phyloP scores from a whole-genome alignment of 164 flowering plant species.

The Nymphaea colorata region DNA sequence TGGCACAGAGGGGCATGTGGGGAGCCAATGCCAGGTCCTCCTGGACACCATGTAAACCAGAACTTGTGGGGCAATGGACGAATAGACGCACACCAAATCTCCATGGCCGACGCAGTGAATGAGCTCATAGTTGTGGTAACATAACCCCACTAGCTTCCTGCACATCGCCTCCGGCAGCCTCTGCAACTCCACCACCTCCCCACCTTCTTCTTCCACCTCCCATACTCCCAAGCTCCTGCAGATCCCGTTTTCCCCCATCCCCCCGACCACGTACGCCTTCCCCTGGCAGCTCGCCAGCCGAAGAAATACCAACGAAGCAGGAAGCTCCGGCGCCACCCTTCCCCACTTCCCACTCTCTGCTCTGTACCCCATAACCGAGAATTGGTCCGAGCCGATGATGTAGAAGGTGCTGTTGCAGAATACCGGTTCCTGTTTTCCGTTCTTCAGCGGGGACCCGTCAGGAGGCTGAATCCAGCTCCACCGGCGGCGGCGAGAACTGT shows the following conservation, averaged over 20 bases:
- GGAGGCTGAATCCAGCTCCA: slow-evolving; percentile 31
- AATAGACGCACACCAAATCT: slow-evolving; percentile 59
- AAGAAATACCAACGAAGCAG: slow-evolving; percentile 33
- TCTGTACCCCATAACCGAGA: slow-evolving; percentile 29
- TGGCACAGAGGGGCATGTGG: slow-evolving; percentile 60
- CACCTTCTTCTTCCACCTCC: slow-evolving; percentile 27
- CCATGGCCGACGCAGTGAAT: slow-evolving; percentile 60
- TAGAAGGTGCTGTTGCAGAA: slow-evolving; percentile 29
- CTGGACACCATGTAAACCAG: slow-evolving; percentile 43
- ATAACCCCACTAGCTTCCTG: slow-evolving; percentile 47
- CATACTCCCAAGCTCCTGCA: slow-evolving; percentile 46
- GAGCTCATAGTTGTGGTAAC: slow-evolving; percentile 72
- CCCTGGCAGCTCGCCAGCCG: slow-evolving; percentile 27
- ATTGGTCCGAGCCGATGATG: slow-evolving; percentile 46
- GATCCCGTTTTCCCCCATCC: slow-evolving; percentile 53
- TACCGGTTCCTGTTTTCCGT: slow-evolving; percentile 31
- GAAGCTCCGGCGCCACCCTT: slow-evolving; percentile 14
- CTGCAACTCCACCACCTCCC: slow-evolving; percentile 34
- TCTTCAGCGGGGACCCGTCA: slow-evolving; percentile 15
- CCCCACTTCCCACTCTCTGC: slow-evolving; percentile 40
- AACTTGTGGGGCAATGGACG: slow-evolving; percentile 80
- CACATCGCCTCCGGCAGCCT: slow-evolving; percentile 53
- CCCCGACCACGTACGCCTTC: slow-evolving; percentile 52
- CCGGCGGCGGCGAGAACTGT: slow-evolving; percentile 23
- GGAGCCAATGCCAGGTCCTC: slow-evolving; percentile 79